Evolutionary conservation across 129 eudicot genomes (phyloP).

Genomic region (Lonicera japonica): DNA sequence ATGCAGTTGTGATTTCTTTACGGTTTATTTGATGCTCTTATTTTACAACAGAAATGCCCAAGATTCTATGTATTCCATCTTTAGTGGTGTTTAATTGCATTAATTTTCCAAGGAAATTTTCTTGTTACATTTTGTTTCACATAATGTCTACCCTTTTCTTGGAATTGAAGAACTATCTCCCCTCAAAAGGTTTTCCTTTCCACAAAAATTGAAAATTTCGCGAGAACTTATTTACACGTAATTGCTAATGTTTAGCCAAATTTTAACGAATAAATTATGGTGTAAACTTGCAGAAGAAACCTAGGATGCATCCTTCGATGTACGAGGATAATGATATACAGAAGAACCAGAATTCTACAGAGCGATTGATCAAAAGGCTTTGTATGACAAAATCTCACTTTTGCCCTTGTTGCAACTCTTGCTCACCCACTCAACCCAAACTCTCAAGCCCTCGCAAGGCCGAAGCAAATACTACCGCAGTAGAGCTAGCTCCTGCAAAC

Average conservation of each 20-base stretch:
- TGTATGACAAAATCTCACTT: slow-evolving; percentile 28
- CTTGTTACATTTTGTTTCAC: no score
- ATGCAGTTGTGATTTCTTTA: no score
- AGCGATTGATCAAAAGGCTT: slow-evolving; percentile 43
- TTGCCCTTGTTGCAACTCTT: slow-evolving; percentile 47
- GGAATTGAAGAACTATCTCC: no score
- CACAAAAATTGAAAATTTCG: no score
- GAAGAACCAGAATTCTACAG: slow-evolving; percentile 32
- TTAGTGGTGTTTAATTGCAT: no score
- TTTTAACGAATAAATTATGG: not conserved
- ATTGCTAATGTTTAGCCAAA: not conserved
- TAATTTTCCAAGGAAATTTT: no score
- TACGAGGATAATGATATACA: slow-evolving; percentile 41
- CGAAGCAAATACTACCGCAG: slow-evolving; percentile 4
- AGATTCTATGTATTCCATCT: no score
- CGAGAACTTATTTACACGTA: not conserved
- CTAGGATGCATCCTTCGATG: slow-evolving; percentile 72
- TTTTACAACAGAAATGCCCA: no score
- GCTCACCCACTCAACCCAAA: slow-evolving; percentile 18
- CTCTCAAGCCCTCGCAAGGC: slow-evolving; percentile 17
- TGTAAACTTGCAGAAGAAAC: slow-evolving; percentile 44
- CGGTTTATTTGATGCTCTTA: no score
- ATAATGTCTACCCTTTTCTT: no score
- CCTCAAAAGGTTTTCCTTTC: no score
- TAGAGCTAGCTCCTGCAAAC: slow-evolving; percentile 13